Evolutionary conservation across 2,329 filamentous ascomycete genomes (phyloP), one percentile per base, ranked within the genome.

Genomic region (Leptographium wingfieldii): DNA sequence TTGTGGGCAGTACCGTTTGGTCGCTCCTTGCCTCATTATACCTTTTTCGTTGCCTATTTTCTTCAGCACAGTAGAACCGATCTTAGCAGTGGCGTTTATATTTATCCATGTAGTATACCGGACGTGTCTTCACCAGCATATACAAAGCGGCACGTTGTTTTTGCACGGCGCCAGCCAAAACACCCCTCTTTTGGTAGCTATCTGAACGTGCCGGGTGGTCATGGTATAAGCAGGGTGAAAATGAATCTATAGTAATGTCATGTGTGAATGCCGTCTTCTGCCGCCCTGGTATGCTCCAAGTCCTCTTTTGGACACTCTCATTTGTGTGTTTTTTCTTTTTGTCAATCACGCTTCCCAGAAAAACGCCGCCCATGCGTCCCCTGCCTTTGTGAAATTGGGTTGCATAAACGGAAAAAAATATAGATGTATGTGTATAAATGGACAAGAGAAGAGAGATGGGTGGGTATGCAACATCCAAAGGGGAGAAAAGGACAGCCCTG

Each of bases 331-430:
- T 25, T 25, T 12, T 25, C 10, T 51, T 25, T 51, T 51, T 51
- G 48, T 51, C 48, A 51, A 27, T 51, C 48, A 27, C 27, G 48
- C 48, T 51, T 51, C 48, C 48, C 48, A 31, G 38, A 56, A 46
- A 46, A 56, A 56, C 55, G 55, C 55, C 55, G 29, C 7, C 40
- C 55, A 56, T 56, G 55, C 55, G 38, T 46, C 53, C 53, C 33
- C 31, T 14, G 31, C 53, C 33, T 40, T 35, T 55, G 29, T 14
- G 48, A 19, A 51, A 27, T 29, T 16, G 25, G 48, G 22, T 29
- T 49, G 14, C 27, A 33, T 35, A 43, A 29, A 46, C 33, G 33
- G 43, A 51, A 33, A 10, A 16, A 57, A 49, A 57, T 33, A 35
- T 29, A 35, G 27, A 54, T 35, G 19, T 54, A 33, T 35, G 27